A percentile compares a stretch with the other conserved stretches of the same genome.
These are phyloP conservation scores for Brassica hybrid DNA, from an alignment of 441 rosid species.

Conservation along the genomic window DNA sequence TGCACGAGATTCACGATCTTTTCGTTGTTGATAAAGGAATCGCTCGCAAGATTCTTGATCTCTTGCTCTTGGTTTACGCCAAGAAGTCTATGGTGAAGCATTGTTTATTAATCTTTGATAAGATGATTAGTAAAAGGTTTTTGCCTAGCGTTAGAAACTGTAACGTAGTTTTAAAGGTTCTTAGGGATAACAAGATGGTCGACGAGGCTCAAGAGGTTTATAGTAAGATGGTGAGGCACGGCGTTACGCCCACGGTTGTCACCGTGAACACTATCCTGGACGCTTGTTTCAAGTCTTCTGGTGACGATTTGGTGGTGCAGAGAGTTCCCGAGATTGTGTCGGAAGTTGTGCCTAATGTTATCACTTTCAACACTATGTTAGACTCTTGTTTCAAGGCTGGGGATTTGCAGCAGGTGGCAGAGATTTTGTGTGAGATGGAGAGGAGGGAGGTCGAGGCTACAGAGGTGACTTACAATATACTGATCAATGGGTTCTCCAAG, in stretches of 20 bases:
- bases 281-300: conserved; percentile 62
- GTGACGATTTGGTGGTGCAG: conserved; percentile 45
- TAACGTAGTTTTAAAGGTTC: conserved; percentile 65
- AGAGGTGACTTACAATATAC: conserved; percentile 64
- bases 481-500: conserved; percentile 65
- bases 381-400: conserved; percentile 68
- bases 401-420: conserved; percentile 52
- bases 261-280: conserved; percentile 66
- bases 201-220: conserved; percentile 50
- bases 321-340: conserved; percentile 51
- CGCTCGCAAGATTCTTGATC: conserved; percentile 56
- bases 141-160: conserved; percentile 67
- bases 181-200: conserved; percentile 51
- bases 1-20: conserved; percentile 62
- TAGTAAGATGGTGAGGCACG: conserved; percentile 55
- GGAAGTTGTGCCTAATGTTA: conserved; percentile 50
- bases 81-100: conserved; percentile 58
- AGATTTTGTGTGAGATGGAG: conserved; percentile 60
- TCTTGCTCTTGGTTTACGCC: conserved; percentile 59
- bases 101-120: conserved; percentile 58
- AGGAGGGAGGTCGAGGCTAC: conserved; percentile 46
- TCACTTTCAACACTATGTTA: conserved; percentile 68
- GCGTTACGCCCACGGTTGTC: conserved; percentile 57
- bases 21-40: conserved; percentile 43
- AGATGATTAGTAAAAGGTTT: conserved; percentile 59